Evolutionary conservation across 2,329 filamentous ascomycete genomes (phyloP).

Genomic region (Aspergillus versicolor): DNA sequence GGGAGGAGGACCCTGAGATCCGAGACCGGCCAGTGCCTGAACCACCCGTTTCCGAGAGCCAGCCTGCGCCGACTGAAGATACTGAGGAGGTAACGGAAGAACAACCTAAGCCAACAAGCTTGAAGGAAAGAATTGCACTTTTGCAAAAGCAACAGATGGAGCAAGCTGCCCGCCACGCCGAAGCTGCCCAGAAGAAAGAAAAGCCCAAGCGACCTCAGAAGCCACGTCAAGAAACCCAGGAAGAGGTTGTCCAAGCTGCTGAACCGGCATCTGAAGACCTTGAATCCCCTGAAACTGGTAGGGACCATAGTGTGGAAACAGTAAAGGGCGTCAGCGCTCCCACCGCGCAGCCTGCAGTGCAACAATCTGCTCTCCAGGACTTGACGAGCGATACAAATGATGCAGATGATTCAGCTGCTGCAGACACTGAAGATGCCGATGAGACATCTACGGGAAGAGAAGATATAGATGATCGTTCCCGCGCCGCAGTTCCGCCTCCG

Average conservation of each 20-base stretch:
- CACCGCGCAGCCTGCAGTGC: conserved; percentile 33
- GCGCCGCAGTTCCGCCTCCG: conserved; percentile 13
- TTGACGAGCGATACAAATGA: conserved; percentile 63
- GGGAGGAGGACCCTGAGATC: conserved; percentile 75
- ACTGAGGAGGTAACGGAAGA: conserved; percentile 64
- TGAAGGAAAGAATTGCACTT: conserved; percentile 93
- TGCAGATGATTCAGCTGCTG: conserved; percentile 64
- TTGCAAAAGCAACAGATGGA: conserved; percentile 93
- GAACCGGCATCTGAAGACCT: conserved; percentile 29
- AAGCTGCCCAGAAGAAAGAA: conserved; percentile 76
- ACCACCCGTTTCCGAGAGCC: conserved; percentile 33
- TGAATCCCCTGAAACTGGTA: conserved; percentile 33
- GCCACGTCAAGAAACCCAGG: conserved; percentile 58
- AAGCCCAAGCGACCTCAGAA: conserved; percentile 76
- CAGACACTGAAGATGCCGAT: conserved; percentile 62
- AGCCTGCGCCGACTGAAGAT: conserved; percentile 40
- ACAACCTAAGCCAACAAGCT: conserved; percentile 83
- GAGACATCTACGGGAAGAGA: conserved; percentile 69
- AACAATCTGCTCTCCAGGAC: conserved; percentile 49
- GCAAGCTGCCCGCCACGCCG: conserved; percentile 78
- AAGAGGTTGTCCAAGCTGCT: conserved; percentile 25
- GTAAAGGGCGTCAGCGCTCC: conserved; percentile 33
- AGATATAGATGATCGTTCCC: conserved; percentile 63
- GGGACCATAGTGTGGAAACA: conserved; percentile 38
- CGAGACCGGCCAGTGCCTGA: conserved; percentile 35